phyloP scores from a whole-genome alignment of 495 filamentous ascomycete genomes.

The Penicillium pulvis region DNA sequence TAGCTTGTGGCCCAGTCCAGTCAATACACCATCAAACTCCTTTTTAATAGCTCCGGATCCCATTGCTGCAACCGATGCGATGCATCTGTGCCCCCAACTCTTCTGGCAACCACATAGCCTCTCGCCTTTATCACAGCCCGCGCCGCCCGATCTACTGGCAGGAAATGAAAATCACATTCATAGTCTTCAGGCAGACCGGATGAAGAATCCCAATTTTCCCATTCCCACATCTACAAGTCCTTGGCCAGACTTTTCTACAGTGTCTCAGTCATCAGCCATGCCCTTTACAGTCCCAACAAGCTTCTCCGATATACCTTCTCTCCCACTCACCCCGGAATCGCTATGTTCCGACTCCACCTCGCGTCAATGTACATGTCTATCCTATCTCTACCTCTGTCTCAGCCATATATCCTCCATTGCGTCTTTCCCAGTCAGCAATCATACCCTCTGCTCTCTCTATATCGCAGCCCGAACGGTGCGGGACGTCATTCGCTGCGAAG shows the following conservation, averaged over 20 bases:
- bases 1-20: constrained; percentile 30
- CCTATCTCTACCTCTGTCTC: constrained; percentile 49
- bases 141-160: constrained; percentile 25
- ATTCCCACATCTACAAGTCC: constrained; percentile 36
- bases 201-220: constrained; percentile 28
- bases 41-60: constrained; percentile 11
- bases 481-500: constrained; percentile 58
- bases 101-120: constrained; percentile 22
- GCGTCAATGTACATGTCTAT: constrained; percentile 45
- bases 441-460: constrained; percentile 59
- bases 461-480: constrained; percentile 57
- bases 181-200: constrained; percentile 18
- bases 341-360: constrained; percentile 22
- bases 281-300: constrained; percentile 29
- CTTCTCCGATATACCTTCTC: constrained; percentile 27
- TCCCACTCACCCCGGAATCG: constrained; percentile 32
- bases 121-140: constrained; percentile 19
- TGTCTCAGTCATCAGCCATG: constrained; percentile 40
- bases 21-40: constrained; percentile 21
- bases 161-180: constrained; percentile 33
- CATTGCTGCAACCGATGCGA: constrained; percentile 17
- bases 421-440: constrained; percentile 44
- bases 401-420: constrained; percentile 46
- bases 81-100: constrained; percentile 31
- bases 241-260: constrained; percentile 49